Base-by-base conservation (phyloP, 1,284 basidiomycete genomes). In the Spongispora temasekensis region DNA sequence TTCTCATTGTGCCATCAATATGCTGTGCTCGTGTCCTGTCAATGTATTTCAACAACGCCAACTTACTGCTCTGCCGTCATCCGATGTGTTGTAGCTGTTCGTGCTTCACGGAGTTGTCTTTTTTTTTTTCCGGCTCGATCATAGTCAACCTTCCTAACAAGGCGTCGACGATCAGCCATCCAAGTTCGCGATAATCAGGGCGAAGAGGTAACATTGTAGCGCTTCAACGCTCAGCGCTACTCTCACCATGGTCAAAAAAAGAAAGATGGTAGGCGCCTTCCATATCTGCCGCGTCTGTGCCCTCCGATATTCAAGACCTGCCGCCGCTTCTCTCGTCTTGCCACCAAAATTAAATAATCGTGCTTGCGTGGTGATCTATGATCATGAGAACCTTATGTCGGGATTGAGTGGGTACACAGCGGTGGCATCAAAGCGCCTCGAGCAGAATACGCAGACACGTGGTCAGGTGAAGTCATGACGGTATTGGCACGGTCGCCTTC, bases 41-140 rank as follows among this genome's bases (percentile, higher is more conserved):
- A 60, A 30, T 72, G 62, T 71, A 70, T 62, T 60, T 31, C 62
- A 59, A 34, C 50, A 50, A 32, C 27, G n/a, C 35, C 55, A 56
- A 58, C 31, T 17, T 31, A 63, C 56, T 56, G 59, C 65, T 52
- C 44, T 64, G 59, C 66, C 61, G 50, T 61, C 59, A 63, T 61
- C 35, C 55, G 34, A 55, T 40, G 27, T 37, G 25, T 23, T 35
- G 17, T 31, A n/a, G 5, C 46, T 4, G 50, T 40, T 56, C 35
- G 44, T 56, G 67, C 57, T 64, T 73, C 61, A 73, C 65, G 66
- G 67, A 62, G 60, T 65, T 61, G 21, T 59, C 59, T 64, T 35
- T 56, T 46, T 61, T 21, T 53, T 46, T 61, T 21, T 53, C 23
- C 46, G 7, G 56, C 28, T 58, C 53, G 53, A 63, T 60, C 60